Evolutionary conservation across 345 rosid species (phyloP).

Genomic region (Odontarrhena argentea): DNA sequence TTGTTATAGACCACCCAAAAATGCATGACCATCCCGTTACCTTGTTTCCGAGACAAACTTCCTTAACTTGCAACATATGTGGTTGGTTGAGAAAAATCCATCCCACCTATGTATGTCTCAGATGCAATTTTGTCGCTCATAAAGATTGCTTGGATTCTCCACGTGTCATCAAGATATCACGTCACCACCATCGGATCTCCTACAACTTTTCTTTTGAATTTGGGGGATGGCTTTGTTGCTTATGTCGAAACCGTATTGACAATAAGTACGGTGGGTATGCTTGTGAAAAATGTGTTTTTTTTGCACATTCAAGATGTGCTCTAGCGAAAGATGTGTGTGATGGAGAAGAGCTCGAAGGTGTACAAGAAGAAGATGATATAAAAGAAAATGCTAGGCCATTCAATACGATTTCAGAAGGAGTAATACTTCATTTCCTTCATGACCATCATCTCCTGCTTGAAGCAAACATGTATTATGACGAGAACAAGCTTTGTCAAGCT

Average conservation of each 20-base stretch:
- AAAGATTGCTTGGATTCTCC: neutral
- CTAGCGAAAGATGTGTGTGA: neutral
- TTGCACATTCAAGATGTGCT: constrained; percentile 17
- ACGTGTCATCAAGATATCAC: constrained; percentile 12
- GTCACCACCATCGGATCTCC: constrained; percentile 18
- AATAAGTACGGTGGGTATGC: neutral
- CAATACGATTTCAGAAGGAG: neutral
- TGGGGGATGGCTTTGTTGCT: neutral
- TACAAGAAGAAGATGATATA: constrained; percentile 1
- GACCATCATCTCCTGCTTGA: neutral
- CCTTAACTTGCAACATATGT: constrained; percentile 18
- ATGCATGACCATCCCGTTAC: constrained; percentile 6
- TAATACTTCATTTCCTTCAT: constrained; percentile 20
- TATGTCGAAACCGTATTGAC: constrained; percentile 12
- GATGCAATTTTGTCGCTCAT: constrained; percentile 21
- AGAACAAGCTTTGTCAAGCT: neutral
- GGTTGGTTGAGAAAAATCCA: neutral
- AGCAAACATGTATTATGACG: neutral
- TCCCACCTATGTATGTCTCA: neutral
- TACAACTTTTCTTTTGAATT: neutral
- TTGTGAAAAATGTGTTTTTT: neutral
- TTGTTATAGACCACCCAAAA: constrained; percentile 9
- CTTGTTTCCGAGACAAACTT: neutral
- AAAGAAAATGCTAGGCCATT: neutral
- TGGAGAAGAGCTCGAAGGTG: constrained; percentile 1